Conservation (phyloP, 768 basidiomycete species). For the Rhodotorula paludigena region DNA sequence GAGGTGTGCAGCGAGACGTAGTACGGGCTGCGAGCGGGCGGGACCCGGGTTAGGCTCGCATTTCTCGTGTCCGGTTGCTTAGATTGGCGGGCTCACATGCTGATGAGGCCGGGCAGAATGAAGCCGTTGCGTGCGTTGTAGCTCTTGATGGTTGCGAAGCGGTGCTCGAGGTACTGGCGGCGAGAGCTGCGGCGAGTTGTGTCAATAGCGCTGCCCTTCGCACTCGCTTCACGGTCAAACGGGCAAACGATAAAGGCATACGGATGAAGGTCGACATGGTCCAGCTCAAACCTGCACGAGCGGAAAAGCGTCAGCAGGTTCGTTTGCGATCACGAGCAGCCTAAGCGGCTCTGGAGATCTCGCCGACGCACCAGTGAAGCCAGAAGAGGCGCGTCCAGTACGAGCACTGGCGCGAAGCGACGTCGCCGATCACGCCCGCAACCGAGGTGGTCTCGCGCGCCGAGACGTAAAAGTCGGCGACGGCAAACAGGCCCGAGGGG, state of each 20-base stretch:
- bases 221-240: background rate
- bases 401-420: slow-evolving; percentile 53
- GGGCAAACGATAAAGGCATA: background rate
- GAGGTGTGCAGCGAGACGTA: slow-evolving; percentile 73
- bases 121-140: slow-evolving; percentile 70
- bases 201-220: slow-evolving; percentile 3
- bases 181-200: slow-evolving; percentile 6
- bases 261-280: slow-evolving; percentile 52
- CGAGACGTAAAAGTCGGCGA: slow-evolving; percentile 70
- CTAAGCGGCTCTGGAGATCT: too few species aligned
- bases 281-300: slow-evolving; percentile 50
- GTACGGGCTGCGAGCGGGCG: slow-evolving; percentile 53
- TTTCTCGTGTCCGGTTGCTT: too few species aligned
- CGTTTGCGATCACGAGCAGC: too few species aligned
- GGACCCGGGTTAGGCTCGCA: slow-evolving; percentile 1
- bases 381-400: slow-evolving; percentile 70
- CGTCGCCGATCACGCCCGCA: slow-evolving; percentile 61
- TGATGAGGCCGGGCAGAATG: slow-evolving; percentile 61
- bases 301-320: too few species aligned
- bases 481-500: slow-evolving; percentile 58
- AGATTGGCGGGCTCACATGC: slow-evolving; percentile 53
- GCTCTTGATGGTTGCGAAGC: slow-evolving; percentile 56
- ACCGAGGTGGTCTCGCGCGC: slow-evolving; percentile 57
- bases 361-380: slow-evolving; percentile 51
- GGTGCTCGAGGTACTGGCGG: slow-evolving; percentile 66